A percentile compares a stretch with the other conserved stretches of the same genome.
These are phyloP conservation scores for Nitzschia palea DNA, from an alignment of 108 stramenopile species.

Conservation along the genomic window DNA sequence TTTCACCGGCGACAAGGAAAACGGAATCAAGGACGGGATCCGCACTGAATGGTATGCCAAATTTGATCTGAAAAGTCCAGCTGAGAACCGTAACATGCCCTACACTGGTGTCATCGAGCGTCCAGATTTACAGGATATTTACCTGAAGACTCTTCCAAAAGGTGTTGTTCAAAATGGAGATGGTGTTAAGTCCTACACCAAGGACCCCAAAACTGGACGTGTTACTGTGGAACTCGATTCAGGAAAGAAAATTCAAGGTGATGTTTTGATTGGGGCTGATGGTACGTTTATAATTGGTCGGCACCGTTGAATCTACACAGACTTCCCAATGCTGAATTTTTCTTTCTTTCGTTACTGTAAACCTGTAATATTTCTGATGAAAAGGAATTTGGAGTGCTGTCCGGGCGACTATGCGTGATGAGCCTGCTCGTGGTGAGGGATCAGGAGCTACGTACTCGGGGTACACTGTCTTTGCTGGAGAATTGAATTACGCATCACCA, in stretches of 20 bases:
- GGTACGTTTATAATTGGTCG: background rate
- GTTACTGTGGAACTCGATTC: slow-evolving; percentile 47
- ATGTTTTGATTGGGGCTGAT: slow-evolving; percentile 81
- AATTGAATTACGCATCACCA: slow-evolving; percentile 54
- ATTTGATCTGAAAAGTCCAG: slow-evolving; percentile 66
- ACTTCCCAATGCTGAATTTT: no score
- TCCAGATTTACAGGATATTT: slow-evolving; percentile 73
- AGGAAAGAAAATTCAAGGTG: slow-evolving; percentile 47
- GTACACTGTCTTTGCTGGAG: slow-evolving; percentile 79
- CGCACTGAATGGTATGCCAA: slow-evolving; percentile 80
- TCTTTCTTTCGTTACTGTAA: no score
- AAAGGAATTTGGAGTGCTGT: slow-evolving; percentile 75
- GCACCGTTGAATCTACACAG: no score
- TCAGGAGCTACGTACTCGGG: slow-evolving; percentile 66
- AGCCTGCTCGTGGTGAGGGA: slow-evolving; percentile 46
- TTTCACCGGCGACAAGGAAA: slow-evolving; percentile 64
- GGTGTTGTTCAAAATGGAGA: slow-evolving; percentile 53
- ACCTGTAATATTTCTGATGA: no score
- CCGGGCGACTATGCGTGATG: slow-evolving; percentile 58
- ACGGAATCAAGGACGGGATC: slow-evolving; percentile 73
- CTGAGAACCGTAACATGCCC: slow-evolving; percentile 55
- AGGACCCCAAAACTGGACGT: slow-evolving; percentile 23
- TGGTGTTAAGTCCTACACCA: slow-evolving; percentile 43
- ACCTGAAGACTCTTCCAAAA: slow-evolving; percentile 46
- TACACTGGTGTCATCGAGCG: slow-evolving; percentile 83